These are phyloP conservation scores for Triangularia setosa DNA, from an alignment of 2,329 filamentous ascomycete species.

Conservation along the genomic window DNA sequence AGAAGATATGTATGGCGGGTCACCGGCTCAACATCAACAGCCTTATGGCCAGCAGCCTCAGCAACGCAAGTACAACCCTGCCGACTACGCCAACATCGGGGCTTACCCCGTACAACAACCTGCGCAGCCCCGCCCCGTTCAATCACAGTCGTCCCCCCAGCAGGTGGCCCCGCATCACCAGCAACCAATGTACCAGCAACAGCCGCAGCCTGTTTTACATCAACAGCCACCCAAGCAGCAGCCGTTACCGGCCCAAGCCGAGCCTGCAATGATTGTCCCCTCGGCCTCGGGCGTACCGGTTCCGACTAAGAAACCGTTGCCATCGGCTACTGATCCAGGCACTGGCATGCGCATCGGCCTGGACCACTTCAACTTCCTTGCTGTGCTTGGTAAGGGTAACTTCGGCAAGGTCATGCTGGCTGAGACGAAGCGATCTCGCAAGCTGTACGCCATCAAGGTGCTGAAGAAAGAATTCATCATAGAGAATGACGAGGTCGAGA, in stretches of 20 bases:
- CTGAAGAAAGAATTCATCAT: constrained; percentile 99
- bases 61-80: constrained; percentile 71
- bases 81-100: constrained; percentile 65
- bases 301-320: constrained; percentile 56
- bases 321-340: constrained; percentile 66
- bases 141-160: constrained; percentile 32
- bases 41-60: constrained; percentile 39
- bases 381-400: constrained; percentile 96
- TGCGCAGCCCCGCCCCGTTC: constrained; percentile 33
- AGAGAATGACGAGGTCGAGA: constrained; percentile 98
- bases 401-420: constrained; percentile 99
- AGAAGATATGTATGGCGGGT: constrained; percentile 34
- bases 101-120: constrained; percentile 44
- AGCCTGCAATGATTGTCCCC: constrained; percentile 32
- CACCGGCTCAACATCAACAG: constrained; percentile 32
- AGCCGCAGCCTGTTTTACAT: constrained; percentile 28
- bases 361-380: constrained; percentile 98
- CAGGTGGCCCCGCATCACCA: constrained; percentile 32
- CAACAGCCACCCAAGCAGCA: constrained; percentile 36
- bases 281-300: constrained; percentile 34
- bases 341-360: constrained; percentile 84
- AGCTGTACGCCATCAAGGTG: constrained; percentile 97
- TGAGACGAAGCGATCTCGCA: constrained; percentile 87
- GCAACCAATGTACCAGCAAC: constrained; percentile 29
- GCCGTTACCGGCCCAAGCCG: constrained; percentile 34